phyloP scores from a whole-genome alignment of 345 rosid genomes.

The Populus ilicifolia region DNA sequence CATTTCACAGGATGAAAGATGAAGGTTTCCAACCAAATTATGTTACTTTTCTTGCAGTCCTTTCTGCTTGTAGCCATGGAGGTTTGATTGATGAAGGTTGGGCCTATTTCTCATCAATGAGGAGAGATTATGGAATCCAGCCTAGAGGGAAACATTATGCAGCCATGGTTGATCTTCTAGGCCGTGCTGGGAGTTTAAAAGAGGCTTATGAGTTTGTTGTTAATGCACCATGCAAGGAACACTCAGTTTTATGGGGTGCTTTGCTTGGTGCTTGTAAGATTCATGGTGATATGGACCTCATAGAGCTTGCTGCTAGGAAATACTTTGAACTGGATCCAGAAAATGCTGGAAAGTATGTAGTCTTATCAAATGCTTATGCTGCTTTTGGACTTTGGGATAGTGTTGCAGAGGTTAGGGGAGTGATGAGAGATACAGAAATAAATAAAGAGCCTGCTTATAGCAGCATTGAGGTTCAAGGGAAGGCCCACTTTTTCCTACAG shows the following conservation, averaged over 20 bases:
- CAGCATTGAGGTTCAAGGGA: constrained; percentile 58
- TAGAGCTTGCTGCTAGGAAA: constrained; percentile 47
- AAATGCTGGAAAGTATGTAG: constrained; percentile 66
- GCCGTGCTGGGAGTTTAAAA: constrained; percentile 61
- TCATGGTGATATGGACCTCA: constrained; percentile 51
- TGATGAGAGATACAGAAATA: constrained; percentile 47
- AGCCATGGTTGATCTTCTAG: constrained; percentile 61
- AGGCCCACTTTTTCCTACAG: constrained; percentile 47
- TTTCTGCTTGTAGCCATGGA: constrained; percentile 73
- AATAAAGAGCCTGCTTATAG: constrained; percentile 62
- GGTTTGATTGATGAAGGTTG: constrained; percentile 59
- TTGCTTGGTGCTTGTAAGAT: constrained; percentile 66
- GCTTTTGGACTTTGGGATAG: constrained; percentile 54
- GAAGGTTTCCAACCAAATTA: constrained; percentile 58
- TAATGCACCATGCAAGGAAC: constrained; percentile 50
- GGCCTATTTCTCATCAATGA: constrained; percentile 50
- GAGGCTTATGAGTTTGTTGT: constrained; percentile 60
- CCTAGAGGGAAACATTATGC: constrained; percentile 67
- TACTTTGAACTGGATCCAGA: constrained; percentile 55
- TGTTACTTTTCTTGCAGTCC: constrained; percentile 61
- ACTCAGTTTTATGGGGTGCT: constrained; percentile 66
- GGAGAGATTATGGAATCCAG: constrained; percentile 48
- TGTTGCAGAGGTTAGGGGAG: constrained; percentile 54
- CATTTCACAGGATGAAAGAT: constrained; percentile 53
- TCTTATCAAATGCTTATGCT: constrained; percentile 60